These are phyloP conservation scores for Penicillium taxi DNA, from an alignment of 495 filamentous ascomycete species.

Conservation along the genomic window DNA sequence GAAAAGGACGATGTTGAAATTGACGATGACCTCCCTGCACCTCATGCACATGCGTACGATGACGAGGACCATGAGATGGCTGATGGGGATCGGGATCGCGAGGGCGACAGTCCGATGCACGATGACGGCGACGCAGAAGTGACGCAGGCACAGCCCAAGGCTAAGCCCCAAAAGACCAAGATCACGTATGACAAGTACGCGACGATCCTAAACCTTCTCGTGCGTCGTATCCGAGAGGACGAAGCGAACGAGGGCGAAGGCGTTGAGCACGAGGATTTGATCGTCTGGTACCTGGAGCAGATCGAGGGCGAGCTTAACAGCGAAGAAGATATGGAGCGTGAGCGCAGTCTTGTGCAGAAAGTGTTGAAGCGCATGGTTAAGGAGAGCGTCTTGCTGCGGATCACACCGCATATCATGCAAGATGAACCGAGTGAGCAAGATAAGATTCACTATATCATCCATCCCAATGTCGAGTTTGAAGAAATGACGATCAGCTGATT, in stretches of 20 bases:
- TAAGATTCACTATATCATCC: constrained; percentile 76
- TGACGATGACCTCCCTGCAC: constrained; percentile 61
- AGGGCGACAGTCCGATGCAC: constrained; percentile 67
- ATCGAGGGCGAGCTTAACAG: constrained; percentile 74
- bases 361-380: constrained; percentile 95
- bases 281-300: constrained; percentile 92
- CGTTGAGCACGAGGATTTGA: constrained; percentile 76
- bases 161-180: constrained; percentile 60
- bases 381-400: constrained; percentile 89
- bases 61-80: constrained; percentile 35
- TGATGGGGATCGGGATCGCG: constrained; percentile 46
- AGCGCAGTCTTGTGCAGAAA: constrained; percentile 72
- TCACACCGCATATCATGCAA: constrained; percentile 65
- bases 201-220: constrained; percentile 75
- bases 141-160: constrained; percentile 32
- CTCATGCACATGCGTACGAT: constrained; percentile 8
- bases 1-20: constrained; percentile 98
- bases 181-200: constrained; percentile 96
- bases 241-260: constrained; percentile 67
- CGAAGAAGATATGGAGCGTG: constrained; percentile 70
- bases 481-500: constrained; percentile 48
- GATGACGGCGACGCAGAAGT: constrained; percentile 39
- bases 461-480: constrained; percentile 89
- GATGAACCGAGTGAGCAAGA: constrained; percentile 38
- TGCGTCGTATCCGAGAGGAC: constrained; percentile 73